Evolutionary conservation across 2,329 filamentous ascomycete genomes (phyloP).

Genomic region (Aureobasidium lini): DNA sequence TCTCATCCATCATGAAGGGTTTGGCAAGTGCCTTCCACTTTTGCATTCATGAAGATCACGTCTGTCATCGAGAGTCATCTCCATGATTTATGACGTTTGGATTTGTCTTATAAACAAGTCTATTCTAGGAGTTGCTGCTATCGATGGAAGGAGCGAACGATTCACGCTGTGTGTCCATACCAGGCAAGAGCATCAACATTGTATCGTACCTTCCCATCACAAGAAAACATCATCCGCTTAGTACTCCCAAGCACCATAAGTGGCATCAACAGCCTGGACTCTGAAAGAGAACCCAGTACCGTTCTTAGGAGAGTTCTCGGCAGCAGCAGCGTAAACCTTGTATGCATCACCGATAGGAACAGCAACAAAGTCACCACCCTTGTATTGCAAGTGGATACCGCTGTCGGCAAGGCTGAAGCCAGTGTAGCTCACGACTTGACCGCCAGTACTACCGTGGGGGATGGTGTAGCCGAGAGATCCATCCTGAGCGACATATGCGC

Average conservation of each 20-base stretch:
- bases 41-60: too few relatives aligned
- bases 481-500: slow-evolving; percentile 15
- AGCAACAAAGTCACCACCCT: slow-evolving; percentile 12
- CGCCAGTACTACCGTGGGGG: slow-evolving; percentile 11
- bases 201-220: neutral
- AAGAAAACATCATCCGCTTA: neutral
- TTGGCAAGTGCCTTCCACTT: too few relatives aligned
- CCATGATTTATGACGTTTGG: neutral
- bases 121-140: neutral
- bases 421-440: neutral
- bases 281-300: slow-evolving; percentile 15
- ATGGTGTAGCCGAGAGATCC: slow-evolving; percentile 13
- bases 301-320: neutral
- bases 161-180: too few relatives aligned
- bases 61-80: neutral
- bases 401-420: slow-evolving; percentile 14
- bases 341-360: slow-evolving; percentile 9
- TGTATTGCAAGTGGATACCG: slow-evolving; percentile 9
- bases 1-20: too few relatives aligned
- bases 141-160: too few relatives aligned
- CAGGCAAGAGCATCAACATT: too few relatives aligned
- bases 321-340: slow-evolving; percentile 13
- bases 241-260: slow-evolving; percentile 11
- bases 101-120: neutral
- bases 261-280: slow-evolving; percentile 19